Base-by-base conservation (phyloP, 2,329 filamentous ascomycete genomes). In the Fusarium temperatum region DNA sequence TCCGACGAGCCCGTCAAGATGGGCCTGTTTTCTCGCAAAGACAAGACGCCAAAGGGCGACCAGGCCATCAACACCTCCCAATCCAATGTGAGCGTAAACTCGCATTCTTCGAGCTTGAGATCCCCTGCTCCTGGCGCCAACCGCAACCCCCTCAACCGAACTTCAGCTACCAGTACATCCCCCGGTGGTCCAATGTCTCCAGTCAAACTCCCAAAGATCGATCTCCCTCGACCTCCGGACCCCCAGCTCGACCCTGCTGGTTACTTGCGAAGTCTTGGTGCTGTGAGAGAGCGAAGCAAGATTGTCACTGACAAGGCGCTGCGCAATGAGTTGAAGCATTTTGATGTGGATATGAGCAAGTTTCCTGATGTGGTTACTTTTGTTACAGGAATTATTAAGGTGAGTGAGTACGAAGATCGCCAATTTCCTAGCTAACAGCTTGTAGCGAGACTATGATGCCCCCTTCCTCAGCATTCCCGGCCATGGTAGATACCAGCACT, bases 301-400 rank as follows among this genome's bases (percentile, higher is more conserved):
- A 85, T 96, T 74, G 87, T 98, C 59, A 88, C 94, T 69, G 89
- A 93, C 72, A 95, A 93, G 85, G 94, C 95, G 15, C 87, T 93
- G 78, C 88, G 87, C 74, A 94, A 97, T 79, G 87, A 93, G 76
- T 88, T 98, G 70, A 90, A 89, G 76, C 95, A 98, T 81, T 98
- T 98, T 78, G 92, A 94, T 74, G 94, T 98, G 54, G 95, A 98
- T 82, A 90, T 95, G 87, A 84, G 83, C 83, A 97, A 96, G 83
- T 96, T 98, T 81, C 84, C 87, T 51, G 93, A 96, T 74, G 96
- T 96, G 2, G 94, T 95, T 20, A 89, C 89, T 50, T 98, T 97
- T 81, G 93, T 98, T 15, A 92, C 96, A n/a, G 92, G 93, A 45
- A 96, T 98, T 73, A 97, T 98, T 86, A 98, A 97, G 92, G 95